Conservation (phyloP, 2,329 filamentous ascomycete genomes). For the Colletotrichum karsti region DNA sequence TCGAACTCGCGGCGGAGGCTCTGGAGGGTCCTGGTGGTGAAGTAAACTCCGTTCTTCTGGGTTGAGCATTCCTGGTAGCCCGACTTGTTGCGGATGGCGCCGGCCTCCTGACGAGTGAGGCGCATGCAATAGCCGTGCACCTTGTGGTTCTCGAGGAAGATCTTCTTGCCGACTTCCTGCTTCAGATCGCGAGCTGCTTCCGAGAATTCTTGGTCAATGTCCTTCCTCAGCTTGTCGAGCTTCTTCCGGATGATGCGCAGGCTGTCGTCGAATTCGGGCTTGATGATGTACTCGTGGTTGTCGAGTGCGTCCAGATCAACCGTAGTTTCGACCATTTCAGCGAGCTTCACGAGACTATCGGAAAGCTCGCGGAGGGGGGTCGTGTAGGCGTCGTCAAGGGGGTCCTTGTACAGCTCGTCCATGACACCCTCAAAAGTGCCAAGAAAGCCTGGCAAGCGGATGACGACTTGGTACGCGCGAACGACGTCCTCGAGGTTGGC, state of each 20-base stretch:
- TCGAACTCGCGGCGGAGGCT: slow-evolving; percentile 89
- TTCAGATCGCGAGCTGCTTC: slow-evolving; percentile 81
- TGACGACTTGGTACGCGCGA: slow-evolving; percentile 91
- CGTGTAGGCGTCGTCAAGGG: slow-evolving; percentile 88
- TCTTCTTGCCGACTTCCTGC: slow-evolving; percentile 97
- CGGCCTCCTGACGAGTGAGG: slow-evolving; percentile 88
- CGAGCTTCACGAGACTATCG: slow-evolving; percentile 82
- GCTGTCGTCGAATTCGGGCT: slow-evolving; percentile 94
- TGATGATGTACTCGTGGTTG: slow-evolving; percentile 98
- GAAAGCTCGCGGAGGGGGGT: slow-evolving; percentile 80
- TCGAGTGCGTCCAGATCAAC: slow-evolving; percentile 95
- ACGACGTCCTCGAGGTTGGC: slow-evolving; percentile 97
- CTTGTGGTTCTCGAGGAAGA: slow-evolving; percentile 96
- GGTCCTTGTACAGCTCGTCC: slow-evolving; percentile 91
- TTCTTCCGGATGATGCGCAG: slow-evolving; percentile 90
- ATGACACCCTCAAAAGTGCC: slow-evolving; percentile 91
- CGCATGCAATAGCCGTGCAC: slow-evolving; percentile 98
- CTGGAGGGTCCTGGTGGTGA: slow-evolving; percentile 86
- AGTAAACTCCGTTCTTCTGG: slow-evolving; percentile 98
- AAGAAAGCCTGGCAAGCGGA: slow-evolving; percentile 89
- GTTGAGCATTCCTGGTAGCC: slow-evolving; percentile 95
- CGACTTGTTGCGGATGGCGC: slow-evolving; percentile 90
- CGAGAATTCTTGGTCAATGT: slow-evolving; percentile 85
- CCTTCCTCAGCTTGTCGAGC: slow-evolving; percentile 82
- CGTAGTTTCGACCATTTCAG: slow-evolving; percentile 98